Percentiles rank a stretch among this genome's conserved stretches.
phyloP scores from a whole-genome alignment of 257 asterid species.

The Penstemon eatonii region DNA sequence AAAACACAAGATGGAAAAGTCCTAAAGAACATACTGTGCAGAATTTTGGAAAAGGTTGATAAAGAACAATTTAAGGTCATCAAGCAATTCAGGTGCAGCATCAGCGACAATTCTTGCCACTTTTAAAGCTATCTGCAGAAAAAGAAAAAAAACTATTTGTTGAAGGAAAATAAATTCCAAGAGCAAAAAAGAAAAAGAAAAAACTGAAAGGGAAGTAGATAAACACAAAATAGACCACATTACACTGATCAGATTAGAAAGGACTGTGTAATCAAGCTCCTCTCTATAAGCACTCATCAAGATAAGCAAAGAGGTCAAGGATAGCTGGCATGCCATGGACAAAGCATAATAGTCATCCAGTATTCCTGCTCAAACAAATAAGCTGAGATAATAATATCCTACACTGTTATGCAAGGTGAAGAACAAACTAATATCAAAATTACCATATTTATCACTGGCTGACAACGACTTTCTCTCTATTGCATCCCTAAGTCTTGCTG shows the following conservation, averaged over 20 bases:
- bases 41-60: constrained; percentile 81
- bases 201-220: constrained; percentile 1
- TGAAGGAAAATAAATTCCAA: constrained; percentile 8
- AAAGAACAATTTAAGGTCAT: constrained; percentile 64
- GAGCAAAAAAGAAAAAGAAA: background rate
- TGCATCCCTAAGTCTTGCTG: constrained; percentile 80
- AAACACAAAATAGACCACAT: constrained; percentile 34
- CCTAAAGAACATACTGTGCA: constrained; percentile 60
- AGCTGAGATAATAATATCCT: constrained; percentile 20
- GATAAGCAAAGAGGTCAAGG: constrained; percentile 74
- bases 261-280: constrained; percentile 75
- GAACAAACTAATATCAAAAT: constrained; percentile 15
- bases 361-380: constrained; percentile 64
- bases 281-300: constrained; percentile 86
- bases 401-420: constrained; percentile 2
- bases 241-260: constrained; percentile 76
- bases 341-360: constrained; percentile 81
- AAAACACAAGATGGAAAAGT: constrained; percentile 15
- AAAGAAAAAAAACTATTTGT: constrained; percentile 10
- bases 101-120: constrained; percentile 70
- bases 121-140: constrained; percentile 66
- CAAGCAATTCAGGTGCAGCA: constrained; percentile 69
- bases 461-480: constrained; percentile 73
- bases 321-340: constrained; percentile 81
- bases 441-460: constrained; percentile 78